Base-by-base conservation (phyloP, 345 rosid genomes). In the Reutealis trisperma region DNA sequence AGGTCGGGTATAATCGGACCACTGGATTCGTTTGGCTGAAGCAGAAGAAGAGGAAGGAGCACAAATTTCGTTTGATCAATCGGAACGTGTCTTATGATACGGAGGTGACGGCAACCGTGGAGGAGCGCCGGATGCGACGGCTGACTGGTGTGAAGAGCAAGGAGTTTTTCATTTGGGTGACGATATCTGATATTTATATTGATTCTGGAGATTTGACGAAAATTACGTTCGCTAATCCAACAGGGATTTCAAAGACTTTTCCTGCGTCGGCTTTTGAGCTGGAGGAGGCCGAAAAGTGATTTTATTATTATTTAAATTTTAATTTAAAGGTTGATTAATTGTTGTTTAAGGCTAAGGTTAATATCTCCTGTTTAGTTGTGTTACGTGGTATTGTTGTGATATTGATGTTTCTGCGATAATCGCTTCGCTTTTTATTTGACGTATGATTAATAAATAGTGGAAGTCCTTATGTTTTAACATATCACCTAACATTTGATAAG, bases 1-100 rank as follows among this genome's bases (percentile, higher is more conserved):
- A 91, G 84, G 63, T 86, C 19, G 96, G 96, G 14, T 67, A 72
- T 76, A 87, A 90, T 77, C 77, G 80, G 25, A 44, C 77, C 54
- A 83, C 91, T 0, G 92, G 96, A 11, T 90, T 90, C 82, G 82
- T 90, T 13, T 92, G 92, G 94, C 67, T 90, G 71, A 92, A 82
- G 87, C 88, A 83, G 72, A 84, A 82, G 74, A 83, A 83, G 68
- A 71, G 77, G 62, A 77, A 27, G 30, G 83, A 85, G 49, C 92
- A 87, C 66, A 76, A 64, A 75, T 90, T 88, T 77, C 77, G 42
- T 5, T 55, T 75, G 0, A 85, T 90, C 4, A 89, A 88, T 13
- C 37, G 75, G 15, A 80, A 77, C 49, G 89, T 86, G 11, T 80
- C 86, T 19, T 90, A 90, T 34, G 96, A 87, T 4, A 76, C 82